These are phyloP conservation scores for Cochlearia excelsa DNA, from an alignment of 345 rosid species.

Conservation along the genomic window DNA sequence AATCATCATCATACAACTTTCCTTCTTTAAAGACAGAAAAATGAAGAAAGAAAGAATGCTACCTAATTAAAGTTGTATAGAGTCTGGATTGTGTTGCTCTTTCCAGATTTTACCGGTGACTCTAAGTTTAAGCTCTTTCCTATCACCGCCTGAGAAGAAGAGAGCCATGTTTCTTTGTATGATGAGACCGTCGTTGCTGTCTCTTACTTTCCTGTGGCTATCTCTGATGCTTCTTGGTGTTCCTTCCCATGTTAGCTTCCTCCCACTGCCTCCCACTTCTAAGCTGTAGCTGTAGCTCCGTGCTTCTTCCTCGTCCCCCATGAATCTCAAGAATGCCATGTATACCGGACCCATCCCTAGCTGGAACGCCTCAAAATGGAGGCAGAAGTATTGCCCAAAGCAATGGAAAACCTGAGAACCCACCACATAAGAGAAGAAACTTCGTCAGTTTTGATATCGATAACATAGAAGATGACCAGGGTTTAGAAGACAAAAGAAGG, in stretches of 20 bases:
- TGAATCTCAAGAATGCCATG: conserved; percentile 98
- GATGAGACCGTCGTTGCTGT: conserved; percentile 90
- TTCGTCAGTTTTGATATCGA: background rate
- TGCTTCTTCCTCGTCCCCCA: conserved; percentile 94
- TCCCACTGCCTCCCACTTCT: conserved; percentile 91
- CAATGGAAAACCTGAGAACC: conserved; percentile 74
- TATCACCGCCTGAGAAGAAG: conserved; percentile 35
- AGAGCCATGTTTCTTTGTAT: conserved; percentile 93
- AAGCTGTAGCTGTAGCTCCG: conserved; percentile 84
- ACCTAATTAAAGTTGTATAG: too few species aligned
- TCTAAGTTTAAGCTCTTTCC: conserved; percentile 90
- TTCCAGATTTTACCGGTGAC: conserved; percentile 96
- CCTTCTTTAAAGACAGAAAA: conserved; percentile 23
- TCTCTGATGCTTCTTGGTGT: conserved; percentile 89
- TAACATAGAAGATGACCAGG: background rate
- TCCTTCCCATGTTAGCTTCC: conserved; percentile 95
- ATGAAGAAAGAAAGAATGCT: conserved; percentile 9
- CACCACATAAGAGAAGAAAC: background rate
- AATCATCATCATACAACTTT: conserved; percentile 34
- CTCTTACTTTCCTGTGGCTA: conserved; percentile 90
- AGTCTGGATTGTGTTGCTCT: conserved; percentile 85
- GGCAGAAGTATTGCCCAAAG: conserved; percentile 77
- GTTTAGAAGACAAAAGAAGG: background rate
- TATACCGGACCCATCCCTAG: conserved; percentile 94
- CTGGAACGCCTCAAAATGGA: conserved; percentile 63